These are phyloP conservation scores for Picochlorum sp. DNA, from an alignment of 139 green algal species.

Conservation along the genomic window DNA sequence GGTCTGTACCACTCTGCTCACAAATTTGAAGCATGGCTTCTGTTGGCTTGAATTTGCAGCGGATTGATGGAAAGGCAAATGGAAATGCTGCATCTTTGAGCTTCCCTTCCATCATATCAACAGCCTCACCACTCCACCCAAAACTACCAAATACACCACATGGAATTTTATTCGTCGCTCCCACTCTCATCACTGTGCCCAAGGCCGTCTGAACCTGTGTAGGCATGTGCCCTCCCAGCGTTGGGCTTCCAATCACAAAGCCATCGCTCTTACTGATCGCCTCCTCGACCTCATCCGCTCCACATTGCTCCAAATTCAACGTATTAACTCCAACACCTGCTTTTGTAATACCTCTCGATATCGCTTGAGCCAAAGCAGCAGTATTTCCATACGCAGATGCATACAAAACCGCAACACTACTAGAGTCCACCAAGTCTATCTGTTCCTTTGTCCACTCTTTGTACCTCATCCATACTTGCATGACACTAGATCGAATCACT, in stretches of 20 bases:
- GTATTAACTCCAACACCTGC: conserved; percentile 81
- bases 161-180: conserved; percentile 49
- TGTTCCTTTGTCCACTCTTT: conserved; percentile 42
- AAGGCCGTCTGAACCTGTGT: conserved; percentile 73
- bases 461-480: conserved; percentile 46
- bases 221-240: conserved; percentile 92
- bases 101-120: conserved; percentile 66
- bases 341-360: conserved; percentile 71
- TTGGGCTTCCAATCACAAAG: conserved; percentile 90
- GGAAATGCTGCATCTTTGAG: conserved; percentile 78
- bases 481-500: conserved; percentile 44
- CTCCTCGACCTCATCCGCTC: conserved; percentile 56
- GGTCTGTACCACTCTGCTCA: conserved; percentile 80
- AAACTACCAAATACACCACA: conserved; percentile 95
- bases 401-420: conserved; percentile 76
- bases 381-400: conserved; percentile 95
- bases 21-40: conserved; percentile 62
- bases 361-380: conserved; percentile 79
- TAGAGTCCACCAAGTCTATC: conserved; percentile 19
- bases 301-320: conserved; percentile 79
- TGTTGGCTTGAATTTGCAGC: conserved; percentile 90
- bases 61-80: conserved; percentile 81
- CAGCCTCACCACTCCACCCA: conserved; percentile 89
- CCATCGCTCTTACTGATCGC: conserved; percentile 50
- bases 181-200: conserved; percentile 62